A percentile compares a stretch with the other conserved stretches of the same genome.
phyloP scores from a whole-genome alignment of 2,329 filamentous ascomycete genomes.

The Anisogramma anomala region DNA sequence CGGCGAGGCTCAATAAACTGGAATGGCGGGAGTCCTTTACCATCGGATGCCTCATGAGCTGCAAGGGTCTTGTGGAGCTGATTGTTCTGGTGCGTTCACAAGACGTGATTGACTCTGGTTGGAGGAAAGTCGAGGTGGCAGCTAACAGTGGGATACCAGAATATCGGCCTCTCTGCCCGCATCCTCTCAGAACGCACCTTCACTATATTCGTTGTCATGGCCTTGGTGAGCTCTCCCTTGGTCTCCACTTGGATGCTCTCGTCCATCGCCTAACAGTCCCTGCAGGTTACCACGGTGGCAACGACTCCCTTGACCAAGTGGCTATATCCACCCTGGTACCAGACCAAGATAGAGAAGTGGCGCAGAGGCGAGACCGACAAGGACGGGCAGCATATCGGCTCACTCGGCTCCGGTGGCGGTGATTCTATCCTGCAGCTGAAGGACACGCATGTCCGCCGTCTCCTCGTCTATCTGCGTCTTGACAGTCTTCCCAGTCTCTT shows the following conservation, averaged over 20 bases:
- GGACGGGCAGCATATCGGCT: conserved; percentile 40
- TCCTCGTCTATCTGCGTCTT: conserved; percentile 72
- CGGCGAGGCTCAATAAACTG: conserved; percentile 63
- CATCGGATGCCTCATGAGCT: conserved; percentile 89
- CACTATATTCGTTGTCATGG: conserved; percentile 93
- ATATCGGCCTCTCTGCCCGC: conserved; percentile 68
- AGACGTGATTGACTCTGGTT: background rate
- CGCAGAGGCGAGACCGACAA: conserved; percentile 84
- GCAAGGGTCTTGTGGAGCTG: conserved; percentile 86
- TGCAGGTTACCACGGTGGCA: conserved; percentile 60
- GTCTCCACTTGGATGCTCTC: too few species aligned
- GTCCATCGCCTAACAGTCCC: background rate
- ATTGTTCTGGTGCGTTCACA: conserved; percentile 66
- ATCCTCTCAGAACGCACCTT: conserved; percentile 75
- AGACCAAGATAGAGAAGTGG: conserved; percentile 41
- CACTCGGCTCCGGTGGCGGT: conserved; percentile 18
- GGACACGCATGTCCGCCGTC: conserved; percentile 40
- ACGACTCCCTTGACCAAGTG: conserved; percentile 66
- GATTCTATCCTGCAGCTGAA: conserved; percentile 22
- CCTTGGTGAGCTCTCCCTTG: conserved; percentile 35
- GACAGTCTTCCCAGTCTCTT: conserved; percentile 77
- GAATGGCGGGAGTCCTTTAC: conserved; percentile 84
- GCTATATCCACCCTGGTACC: conserved; percentile 59
- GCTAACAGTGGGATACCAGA: conserved; percentile 26
- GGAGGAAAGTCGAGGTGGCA: background rate